Base-by-base conservation (phyloP, 2,329 filamentous ascomycete species). In the Huntiella savannae region DNA sequence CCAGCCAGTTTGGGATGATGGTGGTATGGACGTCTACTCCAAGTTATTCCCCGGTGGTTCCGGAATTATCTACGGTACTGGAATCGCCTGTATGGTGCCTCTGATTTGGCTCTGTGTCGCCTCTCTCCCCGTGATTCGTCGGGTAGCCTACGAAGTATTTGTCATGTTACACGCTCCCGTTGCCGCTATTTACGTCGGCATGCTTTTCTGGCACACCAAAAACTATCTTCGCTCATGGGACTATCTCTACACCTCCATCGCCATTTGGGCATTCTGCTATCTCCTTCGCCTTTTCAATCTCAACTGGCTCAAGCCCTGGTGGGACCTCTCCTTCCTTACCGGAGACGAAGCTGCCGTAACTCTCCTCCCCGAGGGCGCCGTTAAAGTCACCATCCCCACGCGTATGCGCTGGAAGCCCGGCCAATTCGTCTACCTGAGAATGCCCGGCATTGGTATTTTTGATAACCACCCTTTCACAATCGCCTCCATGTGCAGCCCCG, bases 391-490 rank as follows among this genome's bases (percentile, higher is more conserved):
- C 0, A 82, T 96, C 43, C 86, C 88, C 1, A 95, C 88, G 0
- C 84, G 88, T 60, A 82, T 92, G 71, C 79, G 75, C 51, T 96
- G 88, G 88, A 79, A 77, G 57, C 86, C 88, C 0, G 91, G 88
- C 4, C 91, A 96, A 60, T 95, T 92, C 54, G 82, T 95, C 13
- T 96, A 95, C 58, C 69, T 96, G 15, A 77, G 88, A 45, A 93
- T 96, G 79, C 88, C 88, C 0, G 84, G 84, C 1, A 86, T 96
- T 54, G 87, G 86, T 0, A 60, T 92, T 2, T 77, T 95, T 49
- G 84, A 94, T 53, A 95, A 93, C 54, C 91, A 96, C 55, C 88
- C 88, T 0, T 96, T 96, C 58, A 96, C 91, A 0, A 87, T 96
- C 46, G 78, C 88, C 2, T 95, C 86, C 1, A 70, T 94, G 5